Evolutionary conservation across 768 basidiomycete species (phyloP), one percentile per base, ranked within the genome.

Genomic region (Pleurotus platypus): DNA sequence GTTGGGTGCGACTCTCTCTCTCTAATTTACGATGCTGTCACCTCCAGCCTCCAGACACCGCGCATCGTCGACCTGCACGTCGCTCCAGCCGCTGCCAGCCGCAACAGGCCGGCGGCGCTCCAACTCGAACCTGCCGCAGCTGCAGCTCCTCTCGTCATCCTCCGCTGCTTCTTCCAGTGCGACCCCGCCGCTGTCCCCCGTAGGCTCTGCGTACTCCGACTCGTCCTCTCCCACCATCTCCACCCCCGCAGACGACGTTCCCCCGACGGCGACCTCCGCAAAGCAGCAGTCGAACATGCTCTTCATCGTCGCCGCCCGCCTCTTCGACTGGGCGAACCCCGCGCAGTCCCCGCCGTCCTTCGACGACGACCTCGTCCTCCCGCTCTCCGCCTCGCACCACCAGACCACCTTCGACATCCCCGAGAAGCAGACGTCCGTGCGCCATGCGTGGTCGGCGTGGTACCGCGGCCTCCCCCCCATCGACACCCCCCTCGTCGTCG

Each of bases 61-160:
- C 56, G 82, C 85, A 0, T 85, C 80, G 46, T 87, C 85, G 45
- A 82, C 82, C 26, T 80, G 75, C 61, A 82, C 82, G 22, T 80
- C 75, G 61, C 77, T 86, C 48, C 75, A 80, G 35, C 78, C 82
- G 35, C 71, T 78, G 8, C 64, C 83, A 50, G 77, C 85, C 15
- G 26, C 40, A 2, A 46, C 67, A 81, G 62, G 68, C 71, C 61
- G 74, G 83, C 57, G 78, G 85, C 49, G 84, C 82, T 42, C 75
- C 82, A 57, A 76, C 82, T 58, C 78, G 80, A 13, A 83, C 82
- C 8, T 74, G 73, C 58, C 79, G 79, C 13, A 77, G 73, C 70
- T 83, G 47, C 69, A 75, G 49, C 26, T 60, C 42, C 53, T 57
- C 35, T 67, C 69, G 55, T 26, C 58, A 66, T 49, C 56, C 61